Percentiles rank a stretch among this genome's conserved stretches.
phyloP scores from a whole-genome alignment of 2,329 filamentous ascomycete genomes.

The Ambrosiella xylebori region DNA sequence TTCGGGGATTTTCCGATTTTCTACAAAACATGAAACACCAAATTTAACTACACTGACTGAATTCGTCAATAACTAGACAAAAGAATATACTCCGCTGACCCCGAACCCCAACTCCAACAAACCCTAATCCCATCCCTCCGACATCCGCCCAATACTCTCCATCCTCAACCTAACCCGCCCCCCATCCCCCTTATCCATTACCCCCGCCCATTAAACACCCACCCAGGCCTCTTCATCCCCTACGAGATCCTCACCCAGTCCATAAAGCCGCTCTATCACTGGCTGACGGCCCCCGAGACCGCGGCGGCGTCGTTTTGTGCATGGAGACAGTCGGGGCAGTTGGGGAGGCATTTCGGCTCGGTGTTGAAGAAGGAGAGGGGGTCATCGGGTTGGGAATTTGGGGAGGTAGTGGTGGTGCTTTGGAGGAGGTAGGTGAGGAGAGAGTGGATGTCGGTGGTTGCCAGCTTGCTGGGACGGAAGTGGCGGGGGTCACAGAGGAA shows the following conservation, averaged over 20 bases:
- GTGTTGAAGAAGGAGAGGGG: conserved; percentile 28
- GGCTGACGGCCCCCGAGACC: conserved; percentile 16
- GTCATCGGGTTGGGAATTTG: conserved; percentile 18
- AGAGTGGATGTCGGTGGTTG: conserved; percentile 29
- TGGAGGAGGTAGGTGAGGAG: conserved; percentile 20
- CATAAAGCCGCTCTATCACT: conserved; percentile 28
- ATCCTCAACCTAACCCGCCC: conserved; percentile 33
- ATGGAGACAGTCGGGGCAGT: conserved; percentile 34
- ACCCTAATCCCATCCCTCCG: background rate
- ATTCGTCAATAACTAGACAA: too few species aligned
- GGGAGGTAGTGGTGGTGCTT: conserved; percentile 24
- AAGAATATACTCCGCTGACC: background rate
- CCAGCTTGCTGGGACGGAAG: conserved; percentile 20
- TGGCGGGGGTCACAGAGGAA: conserved; percentile 28
- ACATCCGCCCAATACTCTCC: conserved; percentile 29
- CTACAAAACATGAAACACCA: too few species aligned
- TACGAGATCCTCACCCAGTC: conserved; percentile 35
- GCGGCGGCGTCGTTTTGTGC: conserved; percentile 20
- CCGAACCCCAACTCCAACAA: background rate
- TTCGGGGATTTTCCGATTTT: too few species aligned
- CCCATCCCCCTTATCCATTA: conserved; percentile 32
- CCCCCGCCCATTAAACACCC: conserved; percentile 40
- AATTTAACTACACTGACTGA: too few species aligned
- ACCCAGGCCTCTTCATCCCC: conserved; percentile 34
- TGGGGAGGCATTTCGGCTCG: conserved; percentile 28